These are phyloP conservation scores for Lachnellula arida DNA, from an alignment of 2,329 filamentous ascomycete genomes.

Conservation along the genomic window DNA sequence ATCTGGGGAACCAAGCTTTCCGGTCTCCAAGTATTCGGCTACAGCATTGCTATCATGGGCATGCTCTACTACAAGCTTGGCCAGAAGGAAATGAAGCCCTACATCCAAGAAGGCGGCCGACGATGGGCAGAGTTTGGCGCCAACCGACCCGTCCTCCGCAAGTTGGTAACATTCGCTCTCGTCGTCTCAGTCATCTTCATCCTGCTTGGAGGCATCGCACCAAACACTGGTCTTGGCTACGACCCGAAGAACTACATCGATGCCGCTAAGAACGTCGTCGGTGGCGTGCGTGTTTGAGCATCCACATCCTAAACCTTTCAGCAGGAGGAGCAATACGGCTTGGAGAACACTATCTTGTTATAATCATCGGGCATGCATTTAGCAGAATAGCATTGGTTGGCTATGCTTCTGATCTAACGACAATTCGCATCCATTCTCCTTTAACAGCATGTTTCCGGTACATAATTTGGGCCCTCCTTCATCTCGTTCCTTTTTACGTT, in stretches of 20 bases:
- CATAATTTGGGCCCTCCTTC: not conserved
- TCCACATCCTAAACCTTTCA: not conserved
- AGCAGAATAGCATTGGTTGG: not conserved
- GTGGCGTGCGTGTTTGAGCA: not conserved
- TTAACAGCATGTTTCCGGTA: not conserved
- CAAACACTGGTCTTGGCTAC: conserved; percentile 52
- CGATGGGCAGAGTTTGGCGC: conserved; percentile 84
- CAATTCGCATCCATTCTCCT: not conserved
- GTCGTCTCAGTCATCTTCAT: conserved; percentile 63
- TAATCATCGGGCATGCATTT: conserved; percentile 1
- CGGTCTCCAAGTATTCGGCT: conserved; percentile 75
- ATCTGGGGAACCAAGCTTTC: conserved; percentile 77
- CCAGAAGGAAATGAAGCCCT: conserved; percentile 76
- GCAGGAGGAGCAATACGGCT: not conserved
- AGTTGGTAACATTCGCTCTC: conserved; percentile 64
- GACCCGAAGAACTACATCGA: conserved; percentile 38
- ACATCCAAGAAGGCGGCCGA: conserved; percentile 65
- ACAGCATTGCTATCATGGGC: conserved; percentile 71
- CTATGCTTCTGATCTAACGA: not conserved
- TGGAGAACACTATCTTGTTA: conserved; percentile 1
- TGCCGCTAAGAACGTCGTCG: conserved; percentile 27
- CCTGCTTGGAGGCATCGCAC: conserved; percentile 63
- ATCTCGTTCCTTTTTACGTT: not conserved
- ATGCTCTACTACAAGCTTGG: conserved; percentile 87
- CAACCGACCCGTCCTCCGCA: conserved; percentile 70